These are phyloP conservation scores for Ascosphaera apis DNA, from an alignment of 2,329 filamentous ascomycete genomes.

Conservation along the genomic window DNA sequence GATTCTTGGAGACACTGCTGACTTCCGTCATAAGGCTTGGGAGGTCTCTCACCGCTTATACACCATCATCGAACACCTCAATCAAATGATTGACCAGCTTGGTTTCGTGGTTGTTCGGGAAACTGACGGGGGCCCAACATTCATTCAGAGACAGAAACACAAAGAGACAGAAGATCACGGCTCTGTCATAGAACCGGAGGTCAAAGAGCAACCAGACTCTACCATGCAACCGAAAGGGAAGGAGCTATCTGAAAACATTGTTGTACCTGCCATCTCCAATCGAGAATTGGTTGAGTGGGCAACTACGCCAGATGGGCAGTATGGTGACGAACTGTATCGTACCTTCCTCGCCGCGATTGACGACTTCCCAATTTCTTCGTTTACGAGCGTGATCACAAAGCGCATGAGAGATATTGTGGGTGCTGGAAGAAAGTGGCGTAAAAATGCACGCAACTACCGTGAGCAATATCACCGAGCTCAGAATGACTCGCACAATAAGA, in stretches of 20 bases:
- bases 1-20: conserved; percentile 35
- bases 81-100: conserved; percentile 60
- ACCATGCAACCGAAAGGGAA: too few relatives aligned
- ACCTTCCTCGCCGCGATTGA: conserved; percentile 51
- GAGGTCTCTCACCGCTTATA: conserved; percentile 69
- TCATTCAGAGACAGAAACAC: conserved; percentile 40
- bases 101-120: conserved; percentile 63
- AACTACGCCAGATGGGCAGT: background rate
- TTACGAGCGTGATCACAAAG: conserved; percentile 66
- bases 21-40: conserved; percentile 29
- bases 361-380: conserved; percentile 61
- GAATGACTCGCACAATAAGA: conserved; percentile 81
- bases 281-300: conserved; percentile 30
- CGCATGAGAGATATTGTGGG: conserved; percentile 85
- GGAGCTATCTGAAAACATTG: background rate
- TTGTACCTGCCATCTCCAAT: conserved; percentile 27
- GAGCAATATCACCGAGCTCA: conserved; percentile 65
- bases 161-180: background rate
- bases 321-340: conserved; percentile 38
- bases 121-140: conserved; percentile 36
- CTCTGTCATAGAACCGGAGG: too few relatives aligned
- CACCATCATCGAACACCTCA: conserved; percentile 62
- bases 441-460: conserved; percentile 64
- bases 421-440: conserved; percentile 78
- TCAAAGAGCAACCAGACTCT: background rate